Evolutionary conservation across 495 filamentous ascomycete species (phyloP).

Genomic region (Hyaloscypha bicolor): DNA sequence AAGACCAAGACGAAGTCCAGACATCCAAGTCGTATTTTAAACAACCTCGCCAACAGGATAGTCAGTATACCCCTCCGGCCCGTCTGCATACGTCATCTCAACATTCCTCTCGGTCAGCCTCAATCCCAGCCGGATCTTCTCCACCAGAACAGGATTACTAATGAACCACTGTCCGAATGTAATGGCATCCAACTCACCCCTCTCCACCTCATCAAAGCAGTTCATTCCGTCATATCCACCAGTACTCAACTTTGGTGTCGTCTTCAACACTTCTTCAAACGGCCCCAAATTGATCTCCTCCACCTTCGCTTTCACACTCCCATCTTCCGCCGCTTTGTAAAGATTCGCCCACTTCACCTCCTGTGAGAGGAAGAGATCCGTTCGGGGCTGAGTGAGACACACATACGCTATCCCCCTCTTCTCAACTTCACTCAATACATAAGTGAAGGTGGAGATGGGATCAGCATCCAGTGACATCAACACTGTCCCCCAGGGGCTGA

Average conservation of each 20-base stretch:
- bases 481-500: slow-evolving; percentile 57
- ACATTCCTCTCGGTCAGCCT: slow-evolving; percentile 7
- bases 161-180: slow-evolving; percentile 27
- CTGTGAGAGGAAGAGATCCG: slow-evolving; percentile 49
- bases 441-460: slow-evolving; percentile 44
- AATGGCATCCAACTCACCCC: slow-evolving; percentile 51
- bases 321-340: slow-evolving; percentile 41
- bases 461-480: slow-evolving; percentile 49
- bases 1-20: neutral
- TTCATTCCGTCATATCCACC: slow-evolving; percentile 39
- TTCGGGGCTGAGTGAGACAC: slow-evolving; percentile 21
- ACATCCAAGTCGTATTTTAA: neutral
- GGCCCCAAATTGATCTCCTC: slow-evolving; percentile 14
- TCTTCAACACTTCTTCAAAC: slow-evolving; percentile 14
- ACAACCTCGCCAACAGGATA: slow-evolving; percentile 19
- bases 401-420: slow-evolving; percentile 42
- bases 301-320: slow-evolving; percentile 30
- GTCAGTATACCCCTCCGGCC: slow-evolving; percentile 19
- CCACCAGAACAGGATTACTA: slow-evolving; percentile 26
- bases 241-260: slow-evolving; percentile 17
- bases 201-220: slow-evolving; percentile 60
- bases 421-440: slow-evolving; percentile 48
- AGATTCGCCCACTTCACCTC: slow-evolving; percentile 56
- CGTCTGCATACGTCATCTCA: slow-evolving; percentile 28
- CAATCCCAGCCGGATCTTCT: slow-evolving; percentile 13